Evolutionary conservation across 2,329 filamentous ascomycete species (phyloP), one percentile per base, ranked within the genome.

Genomic region (Colletotrichum sp.): DNA sequence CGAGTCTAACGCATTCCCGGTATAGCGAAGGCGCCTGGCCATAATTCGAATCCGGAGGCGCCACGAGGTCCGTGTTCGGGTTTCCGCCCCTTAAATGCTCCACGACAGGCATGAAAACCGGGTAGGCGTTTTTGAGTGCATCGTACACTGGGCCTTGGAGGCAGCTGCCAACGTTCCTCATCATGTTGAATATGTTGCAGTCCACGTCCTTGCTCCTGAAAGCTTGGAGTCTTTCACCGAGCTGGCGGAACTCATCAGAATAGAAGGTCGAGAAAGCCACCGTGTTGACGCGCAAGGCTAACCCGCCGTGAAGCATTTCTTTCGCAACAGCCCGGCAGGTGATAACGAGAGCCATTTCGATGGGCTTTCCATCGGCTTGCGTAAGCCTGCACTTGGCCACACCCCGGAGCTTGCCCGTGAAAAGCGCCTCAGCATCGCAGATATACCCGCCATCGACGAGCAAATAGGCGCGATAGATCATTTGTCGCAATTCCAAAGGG

Each of bases 381-480:
- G 15, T 59, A 0, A 71, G 44, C 30, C 32, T 65, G 28, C 59
- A 2, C 0, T 13, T 57, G 26, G 18, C n/a, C 0, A 2, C 4
- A 1, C 55, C 55, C 0, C 24, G 15, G 55, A 59, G 55, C 26
- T 59, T 59, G 15, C 55, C 0, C 55, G 0, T 18, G 21, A 59
- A 24, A 0, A 68, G 1, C 5, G 18, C 3, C 2, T 68, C 26
- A 24, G 34, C 28, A 16, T 62, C 36, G 64, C 32, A 62, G 6
- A 49, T 12, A 8, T 52, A 52, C 3, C 63, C 71, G 24, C 52
- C 64, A 16, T 68, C 71, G 36, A 28, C 21, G 1, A 36, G 16
- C 16, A 72, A 2, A 3, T 68, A 68, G 18, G 44, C n/a, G 10
- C 62, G 12, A 39, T 72, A 72, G 34, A 72, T 72, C 24, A 52